Base-by-base conservation (phyloP, 2,329 filamentous ascomycete species). In the Neofusicoccum cordaticola region DNA sequence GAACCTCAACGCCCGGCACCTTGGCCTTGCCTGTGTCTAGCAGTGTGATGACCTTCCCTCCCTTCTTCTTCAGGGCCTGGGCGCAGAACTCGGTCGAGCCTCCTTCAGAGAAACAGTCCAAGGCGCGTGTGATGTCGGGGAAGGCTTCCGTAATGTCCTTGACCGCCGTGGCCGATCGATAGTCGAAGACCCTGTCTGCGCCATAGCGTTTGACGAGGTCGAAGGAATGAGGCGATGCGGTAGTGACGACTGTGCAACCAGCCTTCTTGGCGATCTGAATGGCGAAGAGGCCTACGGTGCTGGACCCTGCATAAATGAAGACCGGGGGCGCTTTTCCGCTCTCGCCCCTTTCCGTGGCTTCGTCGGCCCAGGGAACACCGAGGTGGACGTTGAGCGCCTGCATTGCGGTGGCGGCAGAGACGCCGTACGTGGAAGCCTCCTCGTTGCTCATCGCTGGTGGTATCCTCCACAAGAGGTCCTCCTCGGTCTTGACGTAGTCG, bases 301-400 rank as follows among this genome's bases (percentile, higher is more conserved):
- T 79, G 2, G 81, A 78, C 0, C 83, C 85, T 15, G 83, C 84
- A 80, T 82, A 85, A 15, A 85, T 70, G 7, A 85, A 68, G 0
- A 81, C 19, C n/a, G 39, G 15, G 7, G 31, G 27, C 4, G 27
- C 8, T 19, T 45, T 22, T 11, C 61, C 47, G 34, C 27, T 17
- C 42, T 50, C 22, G 8, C 3, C 27, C 39, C 42, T 17, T 11
- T 65, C 48, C 15, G 48, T 39, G 2, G 19, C 27, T 35, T 65
- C 53, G 35, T 65, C 63, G 13, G 42, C 41, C 63, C 63, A 67
- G 12, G 67, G 67, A 39, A 67, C n/a, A 22, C 52, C 63, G 2
- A 68, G 12, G 66, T 64, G 47, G 2, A 15, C 27, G 27, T 51
- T 35, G 31, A 51, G 22, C 2, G 48, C 48, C 13, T 35, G 48